Evolutionary conservation across 495 filamentous ascomycete species (phyloP), one percentile per base, ranked within the genome.

Genomic region (Annulohypoxylon moriforme): DNA sequence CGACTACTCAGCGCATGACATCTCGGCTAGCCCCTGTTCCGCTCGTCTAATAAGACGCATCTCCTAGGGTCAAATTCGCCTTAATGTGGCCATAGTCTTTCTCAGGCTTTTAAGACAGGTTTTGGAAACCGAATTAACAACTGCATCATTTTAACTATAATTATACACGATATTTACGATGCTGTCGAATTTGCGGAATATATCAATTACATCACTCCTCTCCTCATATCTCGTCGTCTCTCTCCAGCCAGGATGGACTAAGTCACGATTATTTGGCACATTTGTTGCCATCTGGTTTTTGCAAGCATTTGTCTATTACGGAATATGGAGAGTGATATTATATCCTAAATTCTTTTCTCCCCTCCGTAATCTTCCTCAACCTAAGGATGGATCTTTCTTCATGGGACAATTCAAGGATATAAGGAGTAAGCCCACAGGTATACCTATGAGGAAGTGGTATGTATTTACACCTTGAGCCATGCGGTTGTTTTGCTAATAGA

Each of bases 331-430:
- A 3, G 70, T 89, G 1, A 52, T 93, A 1, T 73, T 94, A 40
- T 96, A 90, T 74, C 94, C 93, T 3, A 83, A 86, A 46, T 83
- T 89, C 72, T 82, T 96, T 65, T 93, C 87, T n/a, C 93, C 94
- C 0, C 68, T 92, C 34, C 83, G 87, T 0, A 83, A 89, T 74
- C 78, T 95, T 0, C 92, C 92, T 0, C 80, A 77, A 18, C 86
- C 91, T 0, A 71, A 73, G 27, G 85, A 82, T 68, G 74, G 73
- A 29, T 72, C 74, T 14, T 82, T 81, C 53, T 76, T 86, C 24
- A 80, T 84, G 56, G 92, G 89, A 47, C 88, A 94, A 29, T 87
- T 83, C 44, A 66, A 66, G 3, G 78, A 75, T 13, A 90, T 96
- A 58, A 71, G 83, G 42, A 79, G 82, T 8, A 80, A 87, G 6